Percentiles rank a stretch among this genome's conserved stretches.
Evolutionary conservation across 2,329 filamentous ascomycete genomes (phyloP).

Genomic region (Colletotrichum tropicale): DNA sequence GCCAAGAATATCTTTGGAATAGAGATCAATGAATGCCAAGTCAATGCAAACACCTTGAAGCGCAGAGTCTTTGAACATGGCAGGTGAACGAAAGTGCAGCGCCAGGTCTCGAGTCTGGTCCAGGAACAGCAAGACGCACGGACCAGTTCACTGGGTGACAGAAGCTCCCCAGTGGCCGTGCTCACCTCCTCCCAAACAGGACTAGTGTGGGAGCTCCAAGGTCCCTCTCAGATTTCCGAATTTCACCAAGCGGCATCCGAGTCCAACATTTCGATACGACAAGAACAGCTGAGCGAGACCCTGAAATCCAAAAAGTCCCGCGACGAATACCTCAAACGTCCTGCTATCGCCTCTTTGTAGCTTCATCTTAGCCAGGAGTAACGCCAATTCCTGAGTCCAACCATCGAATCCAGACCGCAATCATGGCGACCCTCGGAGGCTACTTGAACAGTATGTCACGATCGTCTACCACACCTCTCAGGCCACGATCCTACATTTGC

Average conservation of each 20-base stretch:
- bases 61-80: not conserved
- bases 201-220: conserved; percentile 11
- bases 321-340: not conserved
- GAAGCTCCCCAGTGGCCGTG: not conserved
- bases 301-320: not conserved
- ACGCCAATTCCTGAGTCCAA: not conserved
- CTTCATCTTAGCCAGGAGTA: not conserved
- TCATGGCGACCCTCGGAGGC: conserved; percentile 49
- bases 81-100: not conserved
- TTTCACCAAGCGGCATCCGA: conserved; percentile 3
- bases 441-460: conserved; percentile 46
- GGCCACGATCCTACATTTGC: conserved; percentile 18
- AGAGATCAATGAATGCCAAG: not conserved
- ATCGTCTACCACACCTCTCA: not conserved
- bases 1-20: not conserved
- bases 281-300: not conserved
- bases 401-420: conserved; percentile 6
- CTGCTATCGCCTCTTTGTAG: not conserved
- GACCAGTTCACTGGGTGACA: not conserved
- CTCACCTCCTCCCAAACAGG: not conserved
- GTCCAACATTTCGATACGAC: conserved; percentile 3
- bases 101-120: not conserved
- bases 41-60: not conserved
- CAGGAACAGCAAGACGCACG: not conserved
- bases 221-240: conserved; percentile 12